phyloP scores from a whole-genome alignment of 2,329 filamentous ascomycete genomes.

The Verticillium isaacii region DNA sequence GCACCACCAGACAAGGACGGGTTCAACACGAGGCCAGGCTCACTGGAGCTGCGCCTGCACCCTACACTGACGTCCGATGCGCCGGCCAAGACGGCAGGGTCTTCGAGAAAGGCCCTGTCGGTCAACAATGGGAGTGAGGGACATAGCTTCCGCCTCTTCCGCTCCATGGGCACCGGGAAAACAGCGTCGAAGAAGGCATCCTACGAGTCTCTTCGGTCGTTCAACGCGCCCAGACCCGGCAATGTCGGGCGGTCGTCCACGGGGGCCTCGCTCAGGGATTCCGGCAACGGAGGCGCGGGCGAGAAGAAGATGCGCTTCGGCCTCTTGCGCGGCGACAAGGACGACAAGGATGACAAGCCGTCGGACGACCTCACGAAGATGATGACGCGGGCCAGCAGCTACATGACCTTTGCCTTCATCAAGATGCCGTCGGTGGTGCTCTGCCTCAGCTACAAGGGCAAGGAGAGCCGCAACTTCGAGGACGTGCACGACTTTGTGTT shows the following conservation, averaged over 20 bases:
- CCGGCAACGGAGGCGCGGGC: conserved; percentile 30
- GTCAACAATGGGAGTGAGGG: conserved; percentile 45
- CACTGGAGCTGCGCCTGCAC: conserved; percentile 75
- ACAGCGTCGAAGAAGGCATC: conserved; percentile 48
- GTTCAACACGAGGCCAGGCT: conserved; percentile 61
- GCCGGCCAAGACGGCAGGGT: conserved; percentile 20
- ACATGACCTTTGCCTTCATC: conserved; percentile 95
- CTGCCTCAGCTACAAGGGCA: conserved; percentile 94
- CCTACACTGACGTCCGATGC: conserved; percentile 69
- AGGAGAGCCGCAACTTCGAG: conserved; percentile 89
- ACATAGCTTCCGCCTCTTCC: conserved; percentile 49
- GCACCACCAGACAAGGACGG: conserved; percentile 39
- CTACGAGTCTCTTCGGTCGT: conserved; percentile 48
- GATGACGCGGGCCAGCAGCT: conserved; percentile 91
- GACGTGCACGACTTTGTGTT: conserved; percentile 98
- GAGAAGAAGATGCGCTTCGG: conserved; percentile 51
- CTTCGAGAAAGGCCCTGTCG: conserved; percentile 36
- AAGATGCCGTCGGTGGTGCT: conserved; percentile 93
- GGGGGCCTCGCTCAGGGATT: conserved; percentile 35
- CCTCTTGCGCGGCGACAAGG: conserved; percentile 37
- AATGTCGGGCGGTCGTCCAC: conserved; percentile 41
- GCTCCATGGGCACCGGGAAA: conserved; percentile 36
- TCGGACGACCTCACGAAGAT: conserved; percentile 94
- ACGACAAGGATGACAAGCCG: conserved; percentile 43
- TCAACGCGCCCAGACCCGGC: conserved; percentile 33